Conservation (phyloP, 169 alveolate species). For the Plasmodium relictum region DNA sequence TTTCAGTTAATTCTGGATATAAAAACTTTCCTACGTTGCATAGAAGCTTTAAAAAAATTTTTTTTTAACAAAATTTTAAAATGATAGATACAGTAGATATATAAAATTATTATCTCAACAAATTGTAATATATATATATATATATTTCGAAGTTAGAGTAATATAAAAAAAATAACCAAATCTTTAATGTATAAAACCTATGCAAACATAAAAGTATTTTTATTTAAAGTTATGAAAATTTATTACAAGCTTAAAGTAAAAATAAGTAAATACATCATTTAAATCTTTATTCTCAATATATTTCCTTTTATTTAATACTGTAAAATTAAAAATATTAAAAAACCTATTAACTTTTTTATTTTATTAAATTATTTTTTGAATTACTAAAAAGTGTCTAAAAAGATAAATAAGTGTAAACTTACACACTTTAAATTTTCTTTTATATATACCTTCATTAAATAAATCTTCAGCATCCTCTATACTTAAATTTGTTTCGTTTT, state of each 20-base stretch:
- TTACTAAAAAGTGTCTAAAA: neutral
- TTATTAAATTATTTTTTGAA: no score
- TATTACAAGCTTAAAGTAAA: slow-evolving; percentile 67
- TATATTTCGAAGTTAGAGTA: neutral
- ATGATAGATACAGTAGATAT: neutral
- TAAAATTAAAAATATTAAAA: neutral
- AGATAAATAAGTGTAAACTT: neutral
- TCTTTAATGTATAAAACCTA: no score
- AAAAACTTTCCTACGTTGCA: slow-evolving; percentile 35
- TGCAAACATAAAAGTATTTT: neutral
- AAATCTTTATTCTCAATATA: slow-evolving; percentile 8
- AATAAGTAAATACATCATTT: slow-evolving; percentile 35
- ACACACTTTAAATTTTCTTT: neutral
- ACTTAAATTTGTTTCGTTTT: slow-evolving; percentile 17
- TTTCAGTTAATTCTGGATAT: slow-evolving; percentile 43
- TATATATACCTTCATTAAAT: slow-evolving; percentile 45
- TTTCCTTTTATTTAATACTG: slow-evolving; percentile 25
- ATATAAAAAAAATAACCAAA: neutral
- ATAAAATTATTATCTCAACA: neutral
- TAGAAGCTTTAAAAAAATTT: slow-evolving; percentile 30
- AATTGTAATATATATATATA: neutral
- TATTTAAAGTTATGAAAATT: neutral
- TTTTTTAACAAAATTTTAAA: neutral
- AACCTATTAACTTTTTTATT: neutral
- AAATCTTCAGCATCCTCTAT: slow-evolving; percentile 34